Base-by-base conservation (phyloP, 345 rosid genomes). In the Firmiana major region DNA sequence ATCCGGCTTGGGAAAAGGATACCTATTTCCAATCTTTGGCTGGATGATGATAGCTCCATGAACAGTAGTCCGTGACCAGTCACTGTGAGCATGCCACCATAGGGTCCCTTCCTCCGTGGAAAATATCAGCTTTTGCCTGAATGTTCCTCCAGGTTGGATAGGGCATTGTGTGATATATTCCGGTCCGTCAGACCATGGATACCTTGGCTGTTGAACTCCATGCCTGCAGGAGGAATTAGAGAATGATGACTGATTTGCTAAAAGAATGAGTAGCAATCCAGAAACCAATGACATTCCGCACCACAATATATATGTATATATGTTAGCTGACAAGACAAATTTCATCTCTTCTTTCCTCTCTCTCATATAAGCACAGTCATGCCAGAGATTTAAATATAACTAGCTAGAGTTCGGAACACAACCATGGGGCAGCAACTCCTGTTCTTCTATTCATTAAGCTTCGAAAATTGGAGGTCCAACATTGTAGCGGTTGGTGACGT, bases 81-180 rank as follows among this genome's bases (percentile, higher is more conserved):
- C 84, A 22, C 87, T 87, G 13, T 87, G 90, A 4, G 90, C 90
- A 64, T 87, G 90, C 90, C 90, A 87, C 88, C 87, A 87, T 0
- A 87, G 78, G 21, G 90, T 88, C 53, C 91, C 91, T 81, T 81
- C 88, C 59, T 86, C 91, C 0, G 19, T 26, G 6, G 84, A 49
- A 13, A 88, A 77, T 24, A 78, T 77, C 19, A 88, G 22, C 26
- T 76, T 74, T 8, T 88, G 75, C 5, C 81, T 84, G 77, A 86
- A 88, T 6, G 58, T 86, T 3, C 31, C 64, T 31, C 85, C 85
- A 0, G 88, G 77, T 74, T 24, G 71, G 19, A 86, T 86, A 1
- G 87, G 83, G 43, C 91, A 88, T 34, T 88, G 91, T 7, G 91
- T 88, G 49, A 88, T 75, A 48, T 83, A 73, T 74, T 86, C 91